These are phyloP conservation scores for Scedosporium dehoogii DNA, from an alignment of 2,329 filamentous ascomycete species.

Conservation along the genomic window DNA sequence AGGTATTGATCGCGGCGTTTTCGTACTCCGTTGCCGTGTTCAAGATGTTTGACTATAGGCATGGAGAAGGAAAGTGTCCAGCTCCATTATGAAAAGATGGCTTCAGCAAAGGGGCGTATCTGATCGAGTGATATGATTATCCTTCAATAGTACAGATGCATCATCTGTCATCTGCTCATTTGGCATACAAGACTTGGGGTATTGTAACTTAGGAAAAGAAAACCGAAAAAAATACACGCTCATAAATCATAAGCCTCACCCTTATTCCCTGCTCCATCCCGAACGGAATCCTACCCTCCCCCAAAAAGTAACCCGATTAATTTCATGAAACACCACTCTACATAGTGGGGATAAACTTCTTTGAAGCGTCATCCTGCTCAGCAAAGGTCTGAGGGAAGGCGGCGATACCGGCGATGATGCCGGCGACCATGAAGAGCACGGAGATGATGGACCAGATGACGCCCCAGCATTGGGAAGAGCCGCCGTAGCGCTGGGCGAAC, in stretches of 20 bases:
- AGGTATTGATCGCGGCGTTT: constrained; percentile 7
- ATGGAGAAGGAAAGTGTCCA: background rate
- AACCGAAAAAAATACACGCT: background rate
- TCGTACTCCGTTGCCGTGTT: constrained; percentile 19
- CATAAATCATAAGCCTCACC: background rate
- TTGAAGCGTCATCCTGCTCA: constrained; percentile 59
- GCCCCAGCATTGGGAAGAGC: constrained; percentile 73
- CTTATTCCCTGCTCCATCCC: background rate
- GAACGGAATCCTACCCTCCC: background rate
- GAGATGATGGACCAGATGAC: constrained; percentile 69
- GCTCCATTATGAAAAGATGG: background rate
- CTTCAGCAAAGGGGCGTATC: background rate
- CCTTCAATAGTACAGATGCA: too few species aligned
- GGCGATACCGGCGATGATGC: constrained; percentile 66
- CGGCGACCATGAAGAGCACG: constrained; percentile 58
- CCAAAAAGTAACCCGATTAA: background rate
- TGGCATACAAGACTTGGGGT: background rate
- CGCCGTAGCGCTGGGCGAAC: constrained; percentile 68
- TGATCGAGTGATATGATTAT: background rate
- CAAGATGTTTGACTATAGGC: background rate
- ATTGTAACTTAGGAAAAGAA: background rate
- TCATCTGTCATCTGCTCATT: background rate
- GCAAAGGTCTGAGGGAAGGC: constrained; percentile 63
- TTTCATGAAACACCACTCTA: constrained; percentile 1
- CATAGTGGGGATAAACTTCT: constrained; percentile 50